Conservation (phyloP, 83 land plant species). For the Picea abies region DNA sequence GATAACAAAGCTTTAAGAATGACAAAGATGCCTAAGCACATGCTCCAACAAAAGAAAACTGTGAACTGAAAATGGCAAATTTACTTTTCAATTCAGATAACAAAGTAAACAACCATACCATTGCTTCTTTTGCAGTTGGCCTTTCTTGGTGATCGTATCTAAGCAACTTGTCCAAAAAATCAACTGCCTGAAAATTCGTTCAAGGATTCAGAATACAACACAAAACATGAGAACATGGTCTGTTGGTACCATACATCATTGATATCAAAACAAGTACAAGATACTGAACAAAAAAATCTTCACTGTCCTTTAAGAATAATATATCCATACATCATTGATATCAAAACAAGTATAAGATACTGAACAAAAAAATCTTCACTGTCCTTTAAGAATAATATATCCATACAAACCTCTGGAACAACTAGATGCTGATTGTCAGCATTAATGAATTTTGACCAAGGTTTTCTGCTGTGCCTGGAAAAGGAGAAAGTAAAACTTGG, state of each 20-base stretch:
- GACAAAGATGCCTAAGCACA: background rate
- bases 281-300: background rate
- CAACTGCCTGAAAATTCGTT: constrained; percentile 62
- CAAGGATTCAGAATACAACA: background rate
- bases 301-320: background rate
- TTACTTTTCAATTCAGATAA: background rate
- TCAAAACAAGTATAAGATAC: background rate
- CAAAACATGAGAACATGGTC: background rate
- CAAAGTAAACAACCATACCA: constrained; percentile 46
- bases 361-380: background rate
- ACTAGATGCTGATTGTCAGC: constrained; percentile 83
- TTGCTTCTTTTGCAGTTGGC: constrained; percentile 88
- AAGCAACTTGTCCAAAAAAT: constrained; percentile 85
- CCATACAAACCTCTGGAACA: constrained; percentile 63
- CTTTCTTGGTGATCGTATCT: constrained; percentile 91
- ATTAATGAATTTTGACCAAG: constrained; percentile 83
- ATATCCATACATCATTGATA: background rate
- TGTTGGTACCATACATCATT: constrained; percentile 3
- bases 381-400: background rate
- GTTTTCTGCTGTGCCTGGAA: constrained; percentile 78
- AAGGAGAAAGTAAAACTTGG: background rate
- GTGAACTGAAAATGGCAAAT: background rate
- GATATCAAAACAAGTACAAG: background rate
- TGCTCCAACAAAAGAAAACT: background rate
- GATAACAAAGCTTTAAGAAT: too few relatives aligned